Evolutionary conservation across 257 asterid genomes (phyloP).

Genomic region (Salvia hispanica): DNA sequence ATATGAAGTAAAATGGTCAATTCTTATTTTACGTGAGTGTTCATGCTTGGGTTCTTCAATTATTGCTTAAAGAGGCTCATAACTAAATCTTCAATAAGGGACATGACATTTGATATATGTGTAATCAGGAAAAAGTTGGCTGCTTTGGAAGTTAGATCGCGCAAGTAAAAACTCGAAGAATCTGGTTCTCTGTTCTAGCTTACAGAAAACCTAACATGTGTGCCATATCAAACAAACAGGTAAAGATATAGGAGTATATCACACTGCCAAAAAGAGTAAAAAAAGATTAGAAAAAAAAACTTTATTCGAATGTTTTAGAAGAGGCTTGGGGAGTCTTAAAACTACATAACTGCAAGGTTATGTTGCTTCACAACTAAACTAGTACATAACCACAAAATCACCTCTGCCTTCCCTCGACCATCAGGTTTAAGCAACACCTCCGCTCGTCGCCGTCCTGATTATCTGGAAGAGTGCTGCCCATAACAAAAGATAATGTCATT

Average conservation of each 20-base stretch:
- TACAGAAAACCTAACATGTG: too few species aligned
- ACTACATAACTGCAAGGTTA: neutral
- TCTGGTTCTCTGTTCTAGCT: too few species aligned
- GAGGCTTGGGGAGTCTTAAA: neutral
- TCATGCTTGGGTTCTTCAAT: too few species aligned
- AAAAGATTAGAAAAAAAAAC: neutral
- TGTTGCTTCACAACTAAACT: slow-evolving; percentile 3
- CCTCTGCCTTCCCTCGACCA: neutral
- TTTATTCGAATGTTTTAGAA: slow-evolving; percentile 5
- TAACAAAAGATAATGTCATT: neutral
- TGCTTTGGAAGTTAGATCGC: too few species aligned
- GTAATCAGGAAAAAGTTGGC: too few species aligned
- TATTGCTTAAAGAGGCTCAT: too few species aligned
- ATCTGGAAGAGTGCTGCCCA: slow-evolving; percentile 45
- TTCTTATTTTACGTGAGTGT: too few species aligned
- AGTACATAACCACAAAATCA: slow-evolving; percentile 15
- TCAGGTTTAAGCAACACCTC: slow-evolving; percentile 38
- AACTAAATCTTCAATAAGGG: too few species aligned
- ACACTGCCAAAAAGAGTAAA: neutral
- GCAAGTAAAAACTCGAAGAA: too few species aligned
- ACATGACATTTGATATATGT: too few species aligned
- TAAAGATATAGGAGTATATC: neutral
- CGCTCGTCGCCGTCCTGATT: slow-evolving; percentile 47
- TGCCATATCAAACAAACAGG: neutral
- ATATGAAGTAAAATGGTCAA: too few species aligned